These are phyloP conservation scores for Claviceps purpurea DNA, from an alignment of 2,329 filamentous ascomycete species.

Conservation along the genomic window DNA sequence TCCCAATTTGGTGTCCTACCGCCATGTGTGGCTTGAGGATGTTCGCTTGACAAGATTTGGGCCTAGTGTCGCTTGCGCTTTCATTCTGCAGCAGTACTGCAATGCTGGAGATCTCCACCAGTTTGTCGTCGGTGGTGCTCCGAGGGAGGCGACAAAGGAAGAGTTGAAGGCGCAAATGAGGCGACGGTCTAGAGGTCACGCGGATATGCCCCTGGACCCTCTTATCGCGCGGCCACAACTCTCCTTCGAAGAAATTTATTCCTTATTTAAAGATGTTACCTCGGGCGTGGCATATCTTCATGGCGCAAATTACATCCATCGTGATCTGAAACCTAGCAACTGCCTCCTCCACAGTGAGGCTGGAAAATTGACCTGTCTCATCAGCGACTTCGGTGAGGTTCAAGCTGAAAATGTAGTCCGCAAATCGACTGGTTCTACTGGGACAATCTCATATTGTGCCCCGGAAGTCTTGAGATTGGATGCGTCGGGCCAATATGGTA, in stretches of 20 bases:
- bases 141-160: constrained; percentile 58
- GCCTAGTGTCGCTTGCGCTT: constrained; percentile 84
- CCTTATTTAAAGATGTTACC: constrained; percentile 90
- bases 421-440: constrained; percentile 85
- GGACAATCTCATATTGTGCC: constrained; percentile 94
- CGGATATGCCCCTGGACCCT: constrained; percentile 46
- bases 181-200: constrained; percentile 64
- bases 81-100: constrained; percentile 96
- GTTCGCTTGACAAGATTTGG: constrained; percentile 73
- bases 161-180: constrained; percentile 80
- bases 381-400: constrained; percentile 96
- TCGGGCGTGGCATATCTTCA: constrained; percentile 85
- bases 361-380: constrained; percentile 62
- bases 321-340: constrained; percentile 92
- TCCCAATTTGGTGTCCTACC: constrained; percentile 89
- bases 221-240: constrained; percentile 28
- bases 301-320: constrained; percentile 82
- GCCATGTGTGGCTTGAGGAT: constrained; percentile 94
- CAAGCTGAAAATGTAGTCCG: constrained; percentile 69
- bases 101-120: constrained; percentile 83
- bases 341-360: constrained; percentile 75
- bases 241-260: constrained; percentile 86
- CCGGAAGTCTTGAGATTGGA: constrained; percentile 75
- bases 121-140: constrained; percentile 61
- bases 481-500: constrained; percentile 60